Evolutionary conservation across 2,329 filamentous ascomycete genomes (phyloP).

Genomic region (Sporothrix brasiliensis): DNA sequence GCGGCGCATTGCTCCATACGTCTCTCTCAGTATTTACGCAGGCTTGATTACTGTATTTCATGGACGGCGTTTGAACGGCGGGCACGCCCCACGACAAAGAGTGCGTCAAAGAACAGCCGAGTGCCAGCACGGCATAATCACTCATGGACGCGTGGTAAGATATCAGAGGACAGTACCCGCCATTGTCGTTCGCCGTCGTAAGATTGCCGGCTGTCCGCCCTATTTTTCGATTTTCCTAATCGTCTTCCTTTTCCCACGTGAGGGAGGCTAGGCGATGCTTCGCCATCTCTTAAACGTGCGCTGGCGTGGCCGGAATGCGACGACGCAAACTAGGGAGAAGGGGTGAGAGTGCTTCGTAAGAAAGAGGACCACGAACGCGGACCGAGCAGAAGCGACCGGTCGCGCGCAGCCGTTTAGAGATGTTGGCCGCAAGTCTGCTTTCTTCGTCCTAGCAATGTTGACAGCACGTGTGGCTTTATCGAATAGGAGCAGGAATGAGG

Average conservation of each 20-base stretch:
- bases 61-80: background rate
- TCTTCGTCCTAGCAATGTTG: background rate
- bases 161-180: no score
- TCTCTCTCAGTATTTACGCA: no score
- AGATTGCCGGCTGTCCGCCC: background rate
- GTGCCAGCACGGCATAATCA: background rate
- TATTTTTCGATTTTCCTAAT: background rate
- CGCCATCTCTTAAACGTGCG: background rate
- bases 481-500: background rate
- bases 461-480: background rate
- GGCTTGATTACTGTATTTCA: background rate
- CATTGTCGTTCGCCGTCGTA: background rate
- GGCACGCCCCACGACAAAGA: background rate
- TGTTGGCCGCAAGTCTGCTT: background rate
- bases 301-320: background rate
- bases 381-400: no score
- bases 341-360: no score
- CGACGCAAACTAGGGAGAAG: background rate
- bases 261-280: background rate
- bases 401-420: no score
- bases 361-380: background rate
- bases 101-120: background rate
- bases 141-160: no score
- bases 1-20: no score
- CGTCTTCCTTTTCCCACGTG: slow-evolving; percentile 1